Base-by-base conservation (phyloP, 73 alveolate species). In the Stentor roeselii region DNA sequence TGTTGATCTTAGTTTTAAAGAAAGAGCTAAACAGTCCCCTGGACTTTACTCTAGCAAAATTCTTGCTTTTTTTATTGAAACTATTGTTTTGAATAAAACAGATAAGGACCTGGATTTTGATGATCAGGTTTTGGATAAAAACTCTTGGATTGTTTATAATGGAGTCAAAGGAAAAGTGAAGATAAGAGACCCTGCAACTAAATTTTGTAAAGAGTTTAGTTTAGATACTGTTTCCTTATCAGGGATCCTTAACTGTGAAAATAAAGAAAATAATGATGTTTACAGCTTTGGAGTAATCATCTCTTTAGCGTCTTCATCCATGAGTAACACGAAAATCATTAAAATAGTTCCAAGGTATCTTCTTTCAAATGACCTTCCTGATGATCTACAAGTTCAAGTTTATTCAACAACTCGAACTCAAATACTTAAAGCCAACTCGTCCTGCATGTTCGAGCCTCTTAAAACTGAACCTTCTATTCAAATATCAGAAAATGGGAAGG, bases 261-360 rank as follows among this genome's bases (percentile, higher is more conserved):
- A 30, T 1, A 40, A 67, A 67, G 37, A 32, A 1, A 67, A 34
- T 34, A 34, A 21, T 1, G 37, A 67, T 21, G 37, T 32, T 30
- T 30, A 27, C 2, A 1, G 11, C 1, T 67, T 86, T 35, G 96
- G 96, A 2, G 86, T 90, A 0, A 75, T 74, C 31, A 85, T 90
- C 2, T 42, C 84, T 2, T 59, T 59, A 41, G 91, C 85, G 2
- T 15, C 84, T 58, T 21, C 37, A 31, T 88, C 90, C 34, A 83
- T 39, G 38, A 60, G 74, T 38, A 77, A 75, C 37, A 90, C 96
- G 4, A 90, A 88, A 36, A 60, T 85, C n/a, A 85, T 90, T 31
- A 84, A 75, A 21, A n/a, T 90, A 35, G 93, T 84, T 21, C 93
- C 93, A 3, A 32, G 96, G 35, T 90, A 86, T 41, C 85, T 87